Evolutionary conservation across 305 asterid species (phyloP), one percentile per base, ranked within the genome.

Genomic region (Lippia alba): DNA sequence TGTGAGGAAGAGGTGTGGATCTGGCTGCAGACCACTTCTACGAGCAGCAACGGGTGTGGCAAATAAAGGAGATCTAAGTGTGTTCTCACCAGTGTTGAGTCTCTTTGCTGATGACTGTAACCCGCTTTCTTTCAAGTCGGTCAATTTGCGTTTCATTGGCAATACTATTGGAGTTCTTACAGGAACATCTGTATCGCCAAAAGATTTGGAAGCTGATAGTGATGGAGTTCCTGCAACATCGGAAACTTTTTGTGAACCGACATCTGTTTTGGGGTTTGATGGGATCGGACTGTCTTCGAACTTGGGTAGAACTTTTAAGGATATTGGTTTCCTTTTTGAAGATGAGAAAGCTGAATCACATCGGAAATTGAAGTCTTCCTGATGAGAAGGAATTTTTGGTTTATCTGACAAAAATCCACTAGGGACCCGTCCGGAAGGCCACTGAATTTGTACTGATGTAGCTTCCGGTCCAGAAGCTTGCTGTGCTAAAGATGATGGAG

Each of bases 401-500:
- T 83, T 95, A 74, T 81, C 97, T 10, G 86, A 77, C 83, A 92
- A 66, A 79, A 92, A 95, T 40, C 92, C 97, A 67, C 84, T 62
- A 71, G 91, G 71, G 40, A 86, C 76, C 36, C 97, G 94, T 15
- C 94, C 93, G 72, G 91, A 80, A 67, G 99, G 99, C 99, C 98
- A 95, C 59, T 90, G 99, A 56, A 82, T 84, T 76, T 82, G 96
- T 76, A 85, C 64, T 12, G 94, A 58, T 5, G 86, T 79, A 39
- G 89, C 61, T 81, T 95, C 99, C 79, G 80, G 96, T 67, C 76
- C 89, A 72, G 88, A 80, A 57, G 82, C 67, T 73, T 92, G 96
- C 81, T 92, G 90, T 48, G 91, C 78, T 67, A 91, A 83, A 69
- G 97, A 92, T 72, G 95, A 86, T 46, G 98, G 96, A 56, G 91